Conservation (phyloP, 2,329 filamentous ascomycete genomes). For the Arthrinium puccinioides region DNA sequence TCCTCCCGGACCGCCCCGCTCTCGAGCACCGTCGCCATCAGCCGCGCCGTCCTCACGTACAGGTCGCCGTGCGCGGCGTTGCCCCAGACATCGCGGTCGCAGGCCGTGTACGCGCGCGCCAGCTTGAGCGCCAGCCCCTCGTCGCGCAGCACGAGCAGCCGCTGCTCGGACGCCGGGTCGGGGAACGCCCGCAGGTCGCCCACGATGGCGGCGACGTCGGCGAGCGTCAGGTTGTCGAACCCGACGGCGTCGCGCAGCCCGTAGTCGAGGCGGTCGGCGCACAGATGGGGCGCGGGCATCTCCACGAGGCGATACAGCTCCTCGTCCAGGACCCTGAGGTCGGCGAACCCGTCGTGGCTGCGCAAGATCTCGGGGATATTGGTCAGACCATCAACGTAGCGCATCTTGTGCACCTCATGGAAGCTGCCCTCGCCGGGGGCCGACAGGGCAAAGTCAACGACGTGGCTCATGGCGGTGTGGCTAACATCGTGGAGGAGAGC, state of each 20-base stretch:
- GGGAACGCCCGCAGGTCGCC: slow-evolving; percentile 21
- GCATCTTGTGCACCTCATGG: slow-evolving; percentile 30
- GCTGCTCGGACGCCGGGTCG: slow-evolving; percentile 11
- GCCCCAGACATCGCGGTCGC: slow-evolving; percentile 29
- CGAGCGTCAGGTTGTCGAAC: slow-evolving; percentile 21
- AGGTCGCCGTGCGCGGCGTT: slow-evolving; percentile 27
- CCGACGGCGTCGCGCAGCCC: slow-evolving; percentile 26
- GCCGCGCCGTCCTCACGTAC: slow-evolving; percentile 22
- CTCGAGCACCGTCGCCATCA: slow-evolving; percentile 19
- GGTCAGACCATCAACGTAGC: slow-evolving; percentile 23
- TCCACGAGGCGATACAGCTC: slow-evolving; percentile 30
- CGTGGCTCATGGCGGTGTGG: slow-evolving; percentile 31
- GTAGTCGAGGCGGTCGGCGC: slow-evolving; percentile 32
- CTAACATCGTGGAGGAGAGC: slow-evolving; percentile 30
- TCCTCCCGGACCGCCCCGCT: slow-evolving; percentile 18
- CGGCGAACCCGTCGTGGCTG: slow-evolving; percentile 20
- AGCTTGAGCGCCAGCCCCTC: slow-evolving; percentile 21
- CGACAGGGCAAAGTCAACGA: slow-evolving; percentile 28
- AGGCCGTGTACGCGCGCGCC: slow-evolving; percentile 23
- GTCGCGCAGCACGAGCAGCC: slow-evolving; percentile 25
- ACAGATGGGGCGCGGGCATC: slow-evolving; percentile 27
- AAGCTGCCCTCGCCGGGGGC: slow-evolving; percentile 28
- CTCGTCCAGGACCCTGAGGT: slow-evolving; percentile 24
- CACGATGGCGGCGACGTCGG: slow-evolving; percentile 20
- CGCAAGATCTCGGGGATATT: slow-evolving; percentile 24